Conservation (phyloP, 441 rosid genomes). For the Brassica balearica region DNA sequence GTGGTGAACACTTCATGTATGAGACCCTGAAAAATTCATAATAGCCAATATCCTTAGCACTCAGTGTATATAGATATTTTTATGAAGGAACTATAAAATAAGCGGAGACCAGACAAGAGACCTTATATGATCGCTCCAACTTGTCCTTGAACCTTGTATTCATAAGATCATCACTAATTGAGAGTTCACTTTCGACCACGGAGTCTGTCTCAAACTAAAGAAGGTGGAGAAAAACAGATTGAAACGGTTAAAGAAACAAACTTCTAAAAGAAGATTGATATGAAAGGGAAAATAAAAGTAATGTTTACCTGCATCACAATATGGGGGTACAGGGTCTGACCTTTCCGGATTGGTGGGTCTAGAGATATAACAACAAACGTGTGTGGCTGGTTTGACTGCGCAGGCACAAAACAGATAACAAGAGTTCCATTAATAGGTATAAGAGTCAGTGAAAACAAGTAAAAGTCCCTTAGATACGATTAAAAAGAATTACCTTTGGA, state of each 20-base stretch:
- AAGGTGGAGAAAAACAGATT: constrained; percentile 19
- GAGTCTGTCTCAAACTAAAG: constrained; percentile 83
- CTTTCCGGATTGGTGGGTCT: constrained; percentile 97
- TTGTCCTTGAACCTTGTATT: constrained; percentile 90
- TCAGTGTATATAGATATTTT: neutral
- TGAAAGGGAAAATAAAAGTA: constrained; percentile 8
- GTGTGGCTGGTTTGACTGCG: constrained; percentile 92
- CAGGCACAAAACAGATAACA: constrained; percentile 32
- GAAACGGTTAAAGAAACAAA: neutral
- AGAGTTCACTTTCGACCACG: constrained; percentile 62
- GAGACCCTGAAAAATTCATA: constrained; percentile 68
- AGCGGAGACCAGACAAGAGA: constrained; percentile 29
- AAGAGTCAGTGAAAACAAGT: neutral
- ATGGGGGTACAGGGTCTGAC: constrained; percentile 94
- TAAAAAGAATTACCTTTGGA: constrained; percentile 73
- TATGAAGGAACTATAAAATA: neutral
- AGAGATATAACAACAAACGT: constrained; percentile 90
- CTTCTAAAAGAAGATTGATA: constrained; percentile 1
- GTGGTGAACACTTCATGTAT: constrained; percentile 94
- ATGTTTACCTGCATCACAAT: constrained; percentile 87
- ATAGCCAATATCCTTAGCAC: constrained; percentile 21
- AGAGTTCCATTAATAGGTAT: constrained; percentile 13
- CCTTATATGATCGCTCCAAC: constrained; percentile 85
- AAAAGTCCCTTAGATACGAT: constrained; percentile 5
- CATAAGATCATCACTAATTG: constrained; percentile 80